phyloP scores from a whole-genome alignment of 306 rosid species.

The Albizia julibrissin region DNA sequence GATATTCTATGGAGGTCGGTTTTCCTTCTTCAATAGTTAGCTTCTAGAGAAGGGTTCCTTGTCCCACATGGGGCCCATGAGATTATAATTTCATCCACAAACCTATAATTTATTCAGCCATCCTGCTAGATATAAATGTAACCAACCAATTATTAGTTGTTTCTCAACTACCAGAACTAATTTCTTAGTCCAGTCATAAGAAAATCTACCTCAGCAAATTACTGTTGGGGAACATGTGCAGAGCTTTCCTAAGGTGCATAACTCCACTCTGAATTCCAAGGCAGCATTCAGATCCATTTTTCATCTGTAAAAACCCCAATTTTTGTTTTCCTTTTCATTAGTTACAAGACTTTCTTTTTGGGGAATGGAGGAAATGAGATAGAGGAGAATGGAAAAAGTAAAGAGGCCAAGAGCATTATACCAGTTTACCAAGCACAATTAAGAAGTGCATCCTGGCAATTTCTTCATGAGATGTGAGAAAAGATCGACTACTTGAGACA shows the following conservation, averaged over 20 bases:
- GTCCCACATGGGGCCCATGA: background rate
- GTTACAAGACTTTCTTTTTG: background rate
- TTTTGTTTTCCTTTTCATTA: background rate
- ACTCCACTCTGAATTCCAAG: constrained; percentile 73
- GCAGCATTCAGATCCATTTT: constrained; percentile 51
- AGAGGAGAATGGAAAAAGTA: constrained; percentile 9
- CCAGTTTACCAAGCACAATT: constrained; percentile 85
- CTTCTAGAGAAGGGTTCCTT: background rate
- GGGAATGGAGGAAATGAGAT: background rate
- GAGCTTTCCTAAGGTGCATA: constrained; percentile 69
- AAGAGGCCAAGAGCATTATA: constrained; percentile 41
- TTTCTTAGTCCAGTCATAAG: background rate
- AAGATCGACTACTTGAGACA: constrained; percentile 55
- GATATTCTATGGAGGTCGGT: background rate
- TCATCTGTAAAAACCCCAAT: constrained; percentile 54
- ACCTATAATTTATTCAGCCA: background rate
- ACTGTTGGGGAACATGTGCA: constrained; percentile 85
- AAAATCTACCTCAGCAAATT: constrained; percentile 67
- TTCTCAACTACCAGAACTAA: background rate
- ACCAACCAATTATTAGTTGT: background rate
- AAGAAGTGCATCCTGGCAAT: constrained; percentile 72
- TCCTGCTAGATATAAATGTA: background rate
- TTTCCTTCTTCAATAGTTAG: background rate
- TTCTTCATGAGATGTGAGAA: constrained; percentile 68
- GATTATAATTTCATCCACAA: background rate